Conservation (phyloP, 768 basidiomycete species). For the Collybia nuda region DNA sequence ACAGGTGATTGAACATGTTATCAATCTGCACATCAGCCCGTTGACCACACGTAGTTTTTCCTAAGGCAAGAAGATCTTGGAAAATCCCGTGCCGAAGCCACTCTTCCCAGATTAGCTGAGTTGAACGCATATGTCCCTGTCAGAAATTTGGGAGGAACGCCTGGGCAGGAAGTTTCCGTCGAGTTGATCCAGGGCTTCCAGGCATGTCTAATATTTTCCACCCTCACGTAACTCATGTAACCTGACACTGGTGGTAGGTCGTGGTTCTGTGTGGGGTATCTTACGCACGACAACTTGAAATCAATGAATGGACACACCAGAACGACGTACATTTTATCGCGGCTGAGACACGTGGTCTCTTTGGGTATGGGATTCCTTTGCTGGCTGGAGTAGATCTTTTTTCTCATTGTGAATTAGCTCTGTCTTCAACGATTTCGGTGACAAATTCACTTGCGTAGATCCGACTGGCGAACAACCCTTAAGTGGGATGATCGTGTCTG, state of each 20-base stretch:
- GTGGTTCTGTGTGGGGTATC: slow-evolving; percentile 85
- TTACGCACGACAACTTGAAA: slow-evolving; percentile 83
- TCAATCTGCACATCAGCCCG: background rate
- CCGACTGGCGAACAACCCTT: slow-evolving; percentile 97
- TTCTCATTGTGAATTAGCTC: slow-evolving; percentile 48
- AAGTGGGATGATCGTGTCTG: slow-evolving; percentile 92
- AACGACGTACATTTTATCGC: slow-evolving; percentile 91
- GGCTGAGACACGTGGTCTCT: slow-evolving; percentile 89
- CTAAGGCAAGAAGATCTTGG: slow-evolving; percentile 86
- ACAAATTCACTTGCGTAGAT: slow-evolving; percentile 93
- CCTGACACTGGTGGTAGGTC: slow-evolving; percentile 47
- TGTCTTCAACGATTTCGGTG: slow-evolving; percentile 95
- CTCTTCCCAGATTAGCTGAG: slow-evolving; percentile 87
- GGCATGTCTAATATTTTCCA: slow-evolving; percentile 40
- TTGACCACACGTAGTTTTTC: slow-evolving; percentile 70
- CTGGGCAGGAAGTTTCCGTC: slow-evolving; percentile 75
- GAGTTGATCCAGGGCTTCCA: slow-evolving; percentile 89
- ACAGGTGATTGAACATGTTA: slow-evolving; percentile 59
- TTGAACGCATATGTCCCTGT: slow-evolving; percentile 97
- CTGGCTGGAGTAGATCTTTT: background rate
- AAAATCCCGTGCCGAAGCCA: slow-evolving; percentile 82
- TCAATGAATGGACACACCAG: slow-evolving; percentile 92
- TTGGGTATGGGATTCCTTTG: slow-evolving; percentile 61
- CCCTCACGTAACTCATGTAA: background rate
- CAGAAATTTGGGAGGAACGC: slow-evolving; percentile 73